Conservation (phyloP, 2,329 filamentous ascomycete genomes). For the Huntiella bhutanensis region DNA sequence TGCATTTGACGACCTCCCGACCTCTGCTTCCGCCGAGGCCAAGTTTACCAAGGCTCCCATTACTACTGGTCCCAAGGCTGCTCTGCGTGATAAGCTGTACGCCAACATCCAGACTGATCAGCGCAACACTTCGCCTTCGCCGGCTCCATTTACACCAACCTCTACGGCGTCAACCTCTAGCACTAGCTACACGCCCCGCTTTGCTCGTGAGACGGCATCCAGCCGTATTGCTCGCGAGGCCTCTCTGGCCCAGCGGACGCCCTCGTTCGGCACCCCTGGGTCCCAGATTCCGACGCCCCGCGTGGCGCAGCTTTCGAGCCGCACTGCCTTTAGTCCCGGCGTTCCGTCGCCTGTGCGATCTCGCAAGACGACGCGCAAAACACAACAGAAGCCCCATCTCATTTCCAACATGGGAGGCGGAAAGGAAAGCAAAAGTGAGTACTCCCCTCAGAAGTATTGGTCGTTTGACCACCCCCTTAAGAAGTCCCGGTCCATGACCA, state of each 20-base stretch:
- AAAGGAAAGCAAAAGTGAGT: conserved; percentile 59
- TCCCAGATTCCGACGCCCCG: conserved; percentile 36
- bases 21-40: conserved; percentile 62
- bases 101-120: conserved; percentile 34
- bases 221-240: conserved; percentile 47
- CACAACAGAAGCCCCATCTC: conserved; percentile 61
- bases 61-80: conserved; percentile 46
- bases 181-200: conserved; percentile 34
- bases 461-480: neutral
- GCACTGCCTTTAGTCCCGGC: conserved; percentile 27
- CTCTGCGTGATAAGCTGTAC: conserved; percentile 35
- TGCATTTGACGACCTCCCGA: conserved; percentile 84
- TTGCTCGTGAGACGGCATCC: conserved; percentile 45
- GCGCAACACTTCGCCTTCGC: conserved; percentile 32
- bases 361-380: conserved; percentile 37
- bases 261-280: conserved; percentile 27
- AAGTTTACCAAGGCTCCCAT: conserved; percentile 67
- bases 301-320: conserved; percentile 31
- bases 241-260: conserved; percentile 38
- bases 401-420: conserved; percentile 65
- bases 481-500: neutral
- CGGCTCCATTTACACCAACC: conserved; percentile 39
- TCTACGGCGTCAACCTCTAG: conserved; percentile 28
- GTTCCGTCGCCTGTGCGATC: conserved; percentile 27
- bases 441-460: conserved; percentile 18